phyloP scores from a whole-genome alignment of 2,329 filamentous ascomycete genomes.

The Mollisiaceae sp. region DNA sequence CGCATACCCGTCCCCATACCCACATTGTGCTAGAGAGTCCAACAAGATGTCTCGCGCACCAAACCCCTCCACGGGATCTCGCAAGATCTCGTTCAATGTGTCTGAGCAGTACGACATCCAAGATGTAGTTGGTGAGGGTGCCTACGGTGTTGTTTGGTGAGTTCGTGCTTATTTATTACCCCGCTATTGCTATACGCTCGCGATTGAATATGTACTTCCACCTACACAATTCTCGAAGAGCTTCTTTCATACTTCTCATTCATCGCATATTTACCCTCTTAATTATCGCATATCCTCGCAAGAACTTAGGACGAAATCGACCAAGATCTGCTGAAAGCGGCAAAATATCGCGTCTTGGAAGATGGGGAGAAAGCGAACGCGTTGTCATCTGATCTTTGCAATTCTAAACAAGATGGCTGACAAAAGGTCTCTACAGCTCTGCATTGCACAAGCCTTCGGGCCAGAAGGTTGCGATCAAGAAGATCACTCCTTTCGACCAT shows the following conservation, averaged over 20 bases:
- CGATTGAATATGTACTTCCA: not conserved
- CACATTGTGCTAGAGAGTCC: constrained; percentile 5
- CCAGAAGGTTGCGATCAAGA: constrained; percentile 99
- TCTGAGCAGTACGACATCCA: constrained; percentile 99
- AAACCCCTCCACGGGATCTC: constrained; percentile 59
- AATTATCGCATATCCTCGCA: not conserved
- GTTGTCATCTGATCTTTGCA: not conserved
- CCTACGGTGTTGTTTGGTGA: constrained; percentile 98
- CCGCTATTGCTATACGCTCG: constrained; percentile 14
- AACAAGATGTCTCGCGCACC: constrained; percentile 53
- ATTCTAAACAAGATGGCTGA: not conserved
- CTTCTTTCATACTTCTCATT: not conserved
- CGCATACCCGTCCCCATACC: not conserved
- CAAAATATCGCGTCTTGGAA: not conserved
- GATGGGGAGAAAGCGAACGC: not conserved
- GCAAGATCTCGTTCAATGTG: constrained; percentile 99
- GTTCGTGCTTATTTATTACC: constrained; percentile 43
- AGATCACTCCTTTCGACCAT: constrained; percentile 99
- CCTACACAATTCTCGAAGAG: not conserved
- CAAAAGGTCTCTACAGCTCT: constrained; percentile 62
- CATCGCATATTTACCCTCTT: not conserved
- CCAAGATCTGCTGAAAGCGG: no score
- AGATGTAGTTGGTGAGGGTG: constrained; percentile 98
- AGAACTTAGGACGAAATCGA: not conserved
- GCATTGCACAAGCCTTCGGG: constrained; percentile 97